Evolutionary conservation across 1,284 basidiomycete genomes (phyloP), one percentile per base, ranked within the genome.

Genomic region (Cystobasidium pallidum): DNA sequence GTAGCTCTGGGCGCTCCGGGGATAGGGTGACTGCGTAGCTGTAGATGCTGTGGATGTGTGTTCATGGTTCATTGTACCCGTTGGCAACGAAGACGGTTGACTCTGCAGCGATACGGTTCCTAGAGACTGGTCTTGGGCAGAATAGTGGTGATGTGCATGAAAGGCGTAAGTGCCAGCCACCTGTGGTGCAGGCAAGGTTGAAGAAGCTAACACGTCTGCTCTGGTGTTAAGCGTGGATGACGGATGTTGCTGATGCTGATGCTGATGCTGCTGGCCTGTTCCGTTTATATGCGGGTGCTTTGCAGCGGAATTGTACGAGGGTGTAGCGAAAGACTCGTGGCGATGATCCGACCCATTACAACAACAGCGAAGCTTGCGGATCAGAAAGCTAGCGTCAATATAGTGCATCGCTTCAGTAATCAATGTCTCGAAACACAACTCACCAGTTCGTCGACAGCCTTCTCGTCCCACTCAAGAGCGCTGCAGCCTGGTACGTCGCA

Each of bases 361-460:
- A 49, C 68, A 71, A 51, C 68, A 71, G 6, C 52, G 59, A 34
- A 71, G 68, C 68, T 70, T 26, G 24, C 7, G 26, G 19, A 10
- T 2, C n/a, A n/a, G 19, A 59, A 28, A 15, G 15, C 8, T 17
- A 43, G 43, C 7, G 13, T 28, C 26, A 36, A 15, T 19, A 32
- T 30, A 11, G 52, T 54, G 30, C 13, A 28, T 4, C 52, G 13
- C 24, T 2, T 28, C n/a, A n/a, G n/a, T n/a, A n/a, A 10, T 26
- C 11, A 54, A 1, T 26, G 15, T 54, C 13, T 39, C 13, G 36
- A 1, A 2, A 30, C 1, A 36, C n/a, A n/a, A n/a, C 54, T 57
- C 54, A 71, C 68, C 68, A 71, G 51, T 51, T 71, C 68, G 30
- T 71, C 68, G 13, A 71, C 61, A 62, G 68, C 68, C 30, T 64